These are phyloP conservation scores for Pythium grandisporangium DNA, from an alignment of 352 stramenopile species.

Conservation along the genomic window DNA sequence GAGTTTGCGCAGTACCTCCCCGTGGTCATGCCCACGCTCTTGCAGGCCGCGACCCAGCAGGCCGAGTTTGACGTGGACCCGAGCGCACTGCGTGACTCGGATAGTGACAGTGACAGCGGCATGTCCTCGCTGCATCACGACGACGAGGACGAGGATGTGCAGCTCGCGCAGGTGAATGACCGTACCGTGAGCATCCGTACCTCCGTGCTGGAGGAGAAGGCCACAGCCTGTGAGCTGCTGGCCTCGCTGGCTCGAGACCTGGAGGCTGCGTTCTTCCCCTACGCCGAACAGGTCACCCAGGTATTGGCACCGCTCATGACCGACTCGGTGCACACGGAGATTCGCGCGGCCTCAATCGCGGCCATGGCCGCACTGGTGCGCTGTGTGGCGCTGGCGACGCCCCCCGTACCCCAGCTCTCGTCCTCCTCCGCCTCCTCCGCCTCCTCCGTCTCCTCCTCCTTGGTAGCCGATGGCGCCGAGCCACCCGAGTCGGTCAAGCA, in stretches of 20 bases:
- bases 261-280: constrained; percentile 82
- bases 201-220: constrained; percentile 76
- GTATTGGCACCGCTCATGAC: constrained; percentile 74
- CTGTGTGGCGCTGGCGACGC: constrained; percentile 46
- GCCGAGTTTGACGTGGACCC: constrained; percentile 80
- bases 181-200: constrained; percentile 77
- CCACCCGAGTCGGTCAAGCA: constrained; percentile 81
- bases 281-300: constrained; percentile 78
- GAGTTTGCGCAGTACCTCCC: constrained; percentile 76
- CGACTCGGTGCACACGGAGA: constrained; percentile 80
- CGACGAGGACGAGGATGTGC: constrained; percentile 63
- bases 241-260: constrained; percentile 67
- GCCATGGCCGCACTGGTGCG: constrained; percentile 72
- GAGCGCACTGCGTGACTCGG: constrained; percentile 36
- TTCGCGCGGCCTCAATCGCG: constrained; percentile 68
- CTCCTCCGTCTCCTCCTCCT: neutral
- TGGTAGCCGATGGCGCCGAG: constrained; percentile 8
- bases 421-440: too few relatives aligned
- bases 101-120: constrained; percentile 36
- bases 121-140: neutral
- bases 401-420: neutral
- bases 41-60: constrained; percentile 70
- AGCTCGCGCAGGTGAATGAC: constrained; percentile 80
- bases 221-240: constrained; percentile 72
- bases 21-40: constrained; percentile 73